Evolutionary conservation across 148 eudicot species (phyloP).

Genomic region (Fagopyrum tataricum): DNA sequence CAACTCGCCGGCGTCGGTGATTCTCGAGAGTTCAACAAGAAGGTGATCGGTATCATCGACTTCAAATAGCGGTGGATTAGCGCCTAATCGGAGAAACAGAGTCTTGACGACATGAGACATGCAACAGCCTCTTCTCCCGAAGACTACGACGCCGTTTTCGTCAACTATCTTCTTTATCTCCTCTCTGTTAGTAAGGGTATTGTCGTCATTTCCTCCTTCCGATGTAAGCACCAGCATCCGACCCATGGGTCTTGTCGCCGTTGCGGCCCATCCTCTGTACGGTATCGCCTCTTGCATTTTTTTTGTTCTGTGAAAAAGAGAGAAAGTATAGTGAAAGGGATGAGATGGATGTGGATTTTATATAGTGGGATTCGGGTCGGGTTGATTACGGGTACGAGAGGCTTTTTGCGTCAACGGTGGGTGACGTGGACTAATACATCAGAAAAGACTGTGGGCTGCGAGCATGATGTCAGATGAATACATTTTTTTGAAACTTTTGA

Average conservation of each 20-base stretch:
- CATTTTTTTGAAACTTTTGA: no score
- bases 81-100: conserved; percentile 56
- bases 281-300: conserved; percentile 53
- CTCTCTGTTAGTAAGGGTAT: conserved; percentile 1
- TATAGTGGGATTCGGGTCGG: not conserved
- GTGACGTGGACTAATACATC: conserved; percentile 5
- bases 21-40: conserved; percentile 23
- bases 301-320: not conserved
- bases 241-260: conserved; percentile 20
- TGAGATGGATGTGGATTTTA: not conserved
- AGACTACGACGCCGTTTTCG: conserved; percentile 62
- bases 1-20: conserved; percentile 1
- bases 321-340: not conserved
- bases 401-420: not conserved
- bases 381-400: not conserved
- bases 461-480: not conserved
- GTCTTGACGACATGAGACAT: conserved; percentile 74
- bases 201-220: not conserved
- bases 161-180: conserved; percentile 25
- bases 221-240: not conserved
- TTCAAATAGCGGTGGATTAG: conserved; percentile 49
- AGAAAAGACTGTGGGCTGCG: not conserved
- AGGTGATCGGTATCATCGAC: conserved; percentile 39
- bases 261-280: conserved; percentile 28
- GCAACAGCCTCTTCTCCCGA: conserved; percentile 65